These are phyloP conservation scores for Silene uniflora DNA, from an alignment of 148 eudicot genomes.

Conservation along the genomic window DNA sequence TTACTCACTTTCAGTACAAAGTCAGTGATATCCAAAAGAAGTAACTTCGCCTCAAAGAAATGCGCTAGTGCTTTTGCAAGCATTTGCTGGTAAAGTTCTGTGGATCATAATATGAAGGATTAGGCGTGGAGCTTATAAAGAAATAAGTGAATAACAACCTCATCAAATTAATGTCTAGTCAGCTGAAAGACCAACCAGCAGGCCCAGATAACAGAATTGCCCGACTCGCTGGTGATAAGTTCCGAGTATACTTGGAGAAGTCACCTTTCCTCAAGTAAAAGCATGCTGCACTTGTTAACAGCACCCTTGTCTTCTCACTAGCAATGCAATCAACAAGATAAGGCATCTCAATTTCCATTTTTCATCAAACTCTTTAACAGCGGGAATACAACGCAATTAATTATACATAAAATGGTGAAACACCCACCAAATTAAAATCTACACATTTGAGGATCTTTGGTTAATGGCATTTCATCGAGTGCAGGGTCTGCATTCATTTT, in stretches of 20 bases:
- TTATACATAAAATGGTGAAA: neutral
- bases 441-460: neutral
- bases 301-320: slow-evolving; percentile 89
- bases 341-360: neutral
- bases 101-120: slow-evolving; percentile 15
- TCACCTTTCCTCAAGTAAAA: slow-evolving; percentile 73
- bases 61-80: slow-evolving; percentile 94
- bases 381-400: neutral
- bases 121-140: neutral
- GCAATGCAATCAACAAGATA: slow-evolving; percentile 15
- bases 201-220: slow-evolving; percentile 90
- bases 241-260: slow-evolving; percentile 76
- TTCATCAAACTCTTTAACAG: neutral
- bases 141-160: neutral
- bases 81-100: slow-evolving; percentile 94
- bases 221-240: slow-evolving; percentile 88
- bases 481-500: neutral
- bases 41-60: slow-evolving; percentile 76
- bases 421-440: neutral
- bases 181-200: slow-evolving; percentile 54
- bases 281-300: slow-evolving; percentile 91
- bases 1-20: slow-evolving; percentile 68
- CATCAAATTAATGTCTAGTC: neutral
- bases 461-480: neutral
- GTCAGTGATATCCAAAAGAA: slow-evolving; percentile 74